Evolutionary conservation across 495 filamentous ascomycete species (phyloP), one percentile per base, ranked within the genome.

Genomic region (Penicillium lagena): DNA sequence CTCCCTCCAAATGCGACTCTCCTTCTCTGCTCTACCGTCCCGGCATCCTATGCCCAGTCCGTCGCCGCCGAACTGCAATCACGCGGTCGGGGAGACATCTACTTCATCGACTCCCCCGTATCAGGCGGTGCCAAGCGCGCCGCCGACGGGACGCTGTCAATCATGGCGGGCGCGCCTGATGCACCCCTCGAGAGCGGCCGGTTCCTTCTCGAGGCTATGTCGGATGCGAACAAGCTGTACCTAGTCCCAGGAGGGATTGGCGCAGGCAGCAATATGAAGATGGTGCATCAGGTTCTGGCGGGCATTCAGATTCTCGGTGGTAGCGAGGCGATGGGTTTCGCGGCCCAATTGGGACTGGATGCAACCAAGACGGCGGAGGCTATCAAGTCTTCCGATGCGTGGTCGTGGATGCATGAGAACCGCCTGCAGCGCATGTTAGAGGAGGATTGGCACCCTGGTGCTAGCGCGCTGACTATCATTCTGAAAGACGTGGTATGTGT

Each of bases 371-470:
- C 77, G 4, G 74, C 74, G 30, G 75, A 83, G 13, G 63, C 67
- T 12, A 72, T 90, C 15, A 67, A 78, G n/a, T 51, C 50, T 1
- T 77, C 78, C 0, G 76, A 80, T n/a, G 80, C 73, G 29, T 80
- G 76, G 68, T 83, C 79, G 49, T 93, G 85, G 83, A 89, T 90
- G 85, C 87, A 89, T 67, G 82, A 83, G 58, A 83, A 93, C 60
- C 75, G 87, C 11, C 71, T 79, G 5, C 77, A 80, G 41, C 73
- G 82, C 40, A 86, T 89, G 74, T 50, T 90, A 46, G 78, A 79
- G 6, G 67, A 79, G 49, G 83, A 84, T 49, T 76, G 81, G 67
- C 77, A 78, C 38, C 67, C 85, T 7, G 81, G 80, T 28, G 64
- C 62, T 14, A 85, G 81, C 55, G 86, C 87, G 2, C 57, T 89